phyloP scores from a whole-genome alignment of 495 filamentous ascomycete genomes.

The Aspergillus kassunensis region DNA sequence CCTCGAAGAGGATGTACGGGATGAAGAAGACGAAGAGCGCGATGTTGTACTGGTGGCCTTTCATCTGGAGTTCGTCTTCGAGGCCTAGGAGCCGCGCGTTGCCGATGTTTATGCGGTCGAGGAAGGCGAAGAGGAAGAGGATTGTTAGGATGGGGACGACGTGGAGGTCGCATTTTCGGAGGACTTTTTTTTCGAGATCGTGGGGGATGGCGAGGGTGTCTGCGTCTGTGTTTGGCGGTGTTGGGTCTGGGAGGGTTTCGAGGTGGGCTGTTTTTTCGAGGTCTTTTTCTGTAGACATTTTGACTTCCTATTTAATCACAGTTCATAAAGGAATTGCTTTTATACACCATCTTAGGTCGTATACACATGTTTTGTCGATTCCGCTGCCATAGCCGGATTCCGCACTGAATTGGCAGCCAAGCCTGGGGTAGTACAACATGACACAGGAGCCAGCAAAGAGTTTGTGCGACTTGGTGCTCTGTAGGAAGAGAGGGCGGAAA shows the following conservation, averaged over 20 bases:
- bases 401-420: background rate
- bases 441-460: too few relatives aligned
- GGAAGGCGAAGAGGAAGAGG: slow-evolving; percentile 39
- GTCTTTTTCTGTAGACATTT: background rate
- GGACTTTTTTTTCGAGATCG: slow-evolving; percentile 28
- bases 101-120: slow-evolving; percentile 36
- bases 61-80: slow-evolving; percentile 53
- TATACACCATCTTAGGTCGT: too few relatives aligned
- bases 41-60: slow-evolving; percentile 54
- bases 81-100: slow-evolving; percentile 62
- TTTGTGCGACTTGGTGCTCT: too few relatives aligned
- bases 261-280: background rate
- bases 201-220: slow-evolving; percentile 14
- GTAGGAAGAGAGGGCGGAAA: too few relatives aligned
- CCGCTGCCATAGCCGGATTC: slow-evolving; percentile 6
- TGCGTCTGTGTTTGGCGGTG: slow-evolving; percentile 15
- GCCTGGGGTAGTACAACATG: background rate
- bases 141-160: slow-evolving; percentile 37
- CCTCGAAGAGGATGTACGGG: slow-evolving; percentile 58
- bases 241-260: slow-evolving; percentile 5
- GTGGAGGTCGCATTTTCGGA: slow-evolving; percentile 40
- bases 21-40: slow-evolving; percentile 64
- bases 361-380: background rate
- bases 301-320: background rate
- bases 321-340: too few relatives aligned